phyloP scores from a whole-genome alignment of 148 eudicot genomes.

The Rhododendron molle region DNA sequence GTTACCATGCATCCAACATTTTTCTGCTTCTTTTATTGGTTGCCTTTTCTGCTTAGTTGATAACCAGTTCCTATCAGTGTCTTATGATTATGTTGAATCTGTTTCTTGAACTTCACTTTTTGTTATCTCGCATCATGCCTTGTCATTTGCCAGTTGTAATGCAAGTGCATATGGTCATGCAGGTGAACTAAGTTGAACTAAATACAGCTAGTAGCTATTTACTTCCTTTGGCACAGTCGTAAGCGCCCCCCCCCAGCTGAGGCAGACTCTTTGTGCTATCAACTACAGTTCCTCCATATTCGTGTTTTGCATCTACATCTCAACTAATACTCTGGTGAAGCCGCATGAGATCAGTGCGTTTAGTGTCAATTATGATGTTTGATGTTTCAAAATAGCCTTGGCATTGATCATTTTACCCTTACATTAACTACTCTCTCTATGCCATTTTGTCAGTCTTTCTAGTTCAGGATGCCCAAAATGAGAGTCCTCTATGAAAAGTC shows the following conservation, averaged over 20 bases:
- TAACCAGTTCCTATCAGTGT: not conserved
- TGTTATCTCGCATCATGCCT: not conserved
- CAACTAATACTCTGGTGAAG: not conserved
- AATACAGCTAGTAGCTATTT: not conserved
- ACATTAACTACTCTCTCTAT: not conserved
- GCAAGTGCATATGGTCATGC: not conserved
- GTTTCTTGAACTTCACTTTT: not conserved
- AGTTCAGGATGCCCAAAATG: not conserved
- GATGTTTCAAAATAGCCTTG: not conserved
- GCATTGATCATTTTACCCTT: not conserved
- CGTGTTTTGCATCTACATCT: not conserved
- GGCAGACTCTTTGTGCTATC: not conserved
- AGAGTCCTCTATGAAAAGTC: not conserved
- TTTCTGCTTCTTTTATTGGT: not conserved
- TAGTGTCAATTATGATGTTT: not conserved
- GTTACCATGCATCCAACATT: not conserved
- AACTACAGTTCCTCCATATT: not conserved
- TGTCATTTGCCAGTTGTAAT: not conserved
- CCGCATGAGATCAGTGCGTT: not conserved
- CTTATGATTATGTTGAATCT: not conserved
- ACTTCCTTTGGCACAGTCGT: not conserved
- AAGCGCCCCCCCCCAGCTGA: no score
- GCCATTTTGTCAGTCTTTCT: not conserved
- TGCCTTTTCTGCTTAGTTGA: slow-evolving; percentile 4
- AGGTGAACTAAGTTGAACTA: not conserved